Conservation (phyloP, 768 basidiomycete species). For the Ramaria rubella region DNA sequence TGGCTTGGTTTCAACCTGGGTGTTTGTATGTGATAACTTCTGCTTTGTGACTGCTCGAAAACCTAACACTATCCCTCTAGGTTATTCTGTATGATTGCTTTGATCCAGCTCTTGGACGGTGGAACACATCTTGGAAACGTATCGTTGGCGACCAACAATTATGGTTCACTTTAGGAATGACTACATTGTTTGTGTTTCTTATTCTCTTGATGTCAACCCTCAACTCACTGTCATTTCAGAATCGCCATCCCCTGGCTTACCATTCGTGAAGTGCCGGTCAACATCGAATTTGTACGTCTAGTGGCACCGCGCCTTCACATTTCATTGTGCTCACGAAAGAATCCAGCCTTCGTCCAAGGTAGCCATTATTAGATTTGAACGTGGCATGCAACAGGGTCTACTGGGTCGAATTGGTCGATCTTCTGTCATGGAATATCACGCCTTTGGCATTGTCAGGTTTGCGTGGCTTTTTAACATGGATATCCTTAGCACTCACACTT, state of each 20-base stretch:
- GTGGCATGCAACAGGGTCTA: conserved; percentile 81
- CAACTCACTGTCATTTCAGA: conserved; percentile 28
- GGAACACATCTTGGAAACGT: conserved; percentile 48
- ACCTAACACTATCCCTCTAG: conserved; percentile 41
- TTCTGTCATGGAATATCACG: conserved; percentile 74
- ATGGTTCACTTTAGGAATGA: conserved; percentile 72
- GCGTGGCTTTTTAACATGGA: conserved; percentile 17
- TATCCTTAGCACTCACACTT: not conserved
- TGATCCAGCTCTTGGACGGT: conserved; percentile 45
- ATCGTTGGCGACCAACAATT: conserved; percentile 66
- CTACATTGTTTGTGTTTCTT: conserved; percentile 47
- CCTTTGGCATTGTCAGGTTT: conserved; percentile 73
- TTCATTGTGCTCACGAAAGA: not conserved
- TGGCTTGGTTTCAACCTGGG: conserved; percentile 45
- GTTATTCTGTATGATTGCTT: conserved; percentile 63
- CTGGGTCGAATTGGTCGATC: conserved; percentile 67
- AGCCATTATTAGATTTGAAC: conserved; percentile 69
- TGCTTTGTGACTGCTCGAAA: conserved; percentile 44
- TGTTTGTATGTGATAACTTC: conserved; percentile 4
- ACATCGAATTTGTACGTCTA: conserved; percentile 61
- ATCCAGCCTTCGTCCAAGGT: conserved; percentile 73
- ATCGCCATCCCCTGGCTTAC: conserved; percentile 71
- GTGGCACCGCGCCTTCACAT: not conserved
- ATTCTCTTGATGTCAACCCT: not conserved
- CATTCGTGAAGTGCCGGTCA: conserved; percentile 63